Evolutionary conservation across 305 asterid species (phyloP).

Genomic region (Rubia tinctorum): DNA sequence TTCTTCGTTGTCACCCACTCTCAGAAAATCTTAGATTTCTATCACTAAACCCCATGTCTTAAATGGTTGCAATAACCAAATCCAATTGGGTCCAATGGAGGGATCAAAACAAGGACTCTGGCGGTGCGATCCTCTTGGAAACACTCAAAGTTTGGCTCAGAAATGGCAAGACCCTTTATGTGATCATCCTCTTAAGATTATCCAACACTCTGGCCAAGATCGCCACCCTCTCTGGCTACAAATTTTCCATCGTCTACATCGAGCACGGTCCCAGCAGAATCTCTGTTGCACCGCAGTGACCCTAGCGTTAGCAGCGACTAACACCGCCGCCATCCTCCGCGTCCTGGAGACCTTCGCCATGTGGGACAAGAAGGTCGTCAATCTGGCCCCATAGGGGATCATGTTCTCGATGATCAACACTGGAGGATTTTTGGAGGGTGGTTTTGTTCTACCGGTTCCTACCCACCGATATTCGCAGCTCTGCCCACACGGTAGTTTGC

Average conservation of each 20-base stretch:
- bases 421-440: conserved; percentile 64
- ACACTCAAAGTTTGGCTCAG: too few relatives aligned
- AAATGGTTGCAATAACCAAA: neutral
- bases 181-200: too few relatives aligned
- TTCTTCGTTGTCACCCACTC: conserved; percentile 35
- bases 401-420: conserved; percentile 95
- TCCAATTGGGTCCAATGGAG: neutral
- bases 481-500: conserved; percentile 84
- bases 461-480: conserved; percentile 76
- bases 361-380: conserved; percentile 92
- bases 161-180: too few relatives aligned
- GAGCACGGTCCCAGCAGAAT: conserved; percentile 94
- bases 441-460: conserved; percentile 78
- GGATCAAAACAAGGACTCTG: conserved; percentile 15
- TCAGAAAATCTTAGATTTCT: conserved; percentile 25
- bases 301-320: conserved; percentile 63
- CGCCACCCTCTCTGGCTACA: conserved; percentile 77
- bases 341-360: conserved; percentile 68
- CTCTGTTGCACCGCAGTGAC: conserved; percentile 63
- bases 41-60: conserved; percentile 13
- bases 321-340: conserved; percentile 82
- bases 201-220: conserved; percentile 81
- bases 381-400: conserved; percentile 90
- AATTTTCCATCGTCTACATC: conserved; percentile 85
- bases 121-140: too few relatives aligned